A percentile compares a stretch with the other conserved stretches of the same genome.
phyloP scores from a whole-genome alignment of 2,329 filamentous ascomycete genomes.

The Penicillium sp. region DNA sequence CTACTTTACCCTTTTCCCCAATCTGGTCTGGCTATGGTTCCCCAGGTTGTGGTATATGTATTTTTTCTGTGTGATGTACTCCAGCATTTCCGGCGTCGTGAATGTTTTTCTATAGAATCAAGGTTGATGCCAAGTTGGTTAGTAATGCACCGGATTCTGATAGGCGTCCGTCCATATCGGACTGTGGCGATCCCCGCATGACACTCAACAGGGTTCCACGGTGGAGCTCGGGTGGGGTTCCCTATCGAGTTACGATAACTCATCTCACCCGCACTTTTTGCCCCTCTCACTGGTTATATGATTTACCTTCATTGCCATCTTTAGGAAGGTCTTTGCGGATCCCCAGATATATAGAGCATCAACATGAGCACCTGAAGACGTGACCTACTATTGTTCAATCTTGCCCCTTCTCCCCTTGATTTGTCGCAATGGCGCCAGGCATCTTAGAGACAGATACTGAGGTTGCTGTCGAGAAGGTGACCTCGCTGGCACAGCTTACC shows the following conservation, averaged over 20 bases:
- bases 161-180: constrained; percentile 23
- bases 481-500: constrained; percentile 63
- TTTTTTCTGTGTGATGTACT: constrained; percentile 11
- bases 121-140: background rate
- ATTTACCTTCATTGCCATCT: constrained; percentile 4
- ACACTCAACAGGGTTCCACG: constrained; percentile 8
- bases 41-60: constrained; percentile 8
- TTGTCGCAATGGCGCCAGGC: constrained; percentile 57
- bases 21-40: background rate
- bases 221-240: constrained; percentile 21
- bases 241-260: constrained; percentile 5
- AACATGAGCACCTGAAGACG: constrained; percentile 3
- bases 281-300: constrained; percentile 8
- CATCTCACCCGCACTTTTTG: constrained; percentile 10
- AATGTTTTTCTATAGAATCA: background rate
- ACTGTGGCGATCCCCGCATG: constrained; percentile 42
- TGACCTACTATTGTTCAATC: constrained; percentile 7
- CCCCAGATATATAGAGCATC: constrained; percentile 5
- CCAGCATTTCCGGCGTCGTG: constrained; percentile 18
- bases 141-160: constrained; percentile 3
- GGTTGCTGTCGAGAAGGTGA: constrained; percentile 46
- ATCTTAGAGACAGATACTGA: constrained; percentile 49
- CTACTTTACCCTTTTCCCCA: constrained; percentile 5
- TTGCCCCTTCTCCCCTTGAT: constrained; percentile 1
- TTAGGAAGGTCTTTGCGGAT: constrained; percentile 19